Conservation (phyloP, 192 early-diverging fungal genomes). For the Backusella macrospora region DNA sequence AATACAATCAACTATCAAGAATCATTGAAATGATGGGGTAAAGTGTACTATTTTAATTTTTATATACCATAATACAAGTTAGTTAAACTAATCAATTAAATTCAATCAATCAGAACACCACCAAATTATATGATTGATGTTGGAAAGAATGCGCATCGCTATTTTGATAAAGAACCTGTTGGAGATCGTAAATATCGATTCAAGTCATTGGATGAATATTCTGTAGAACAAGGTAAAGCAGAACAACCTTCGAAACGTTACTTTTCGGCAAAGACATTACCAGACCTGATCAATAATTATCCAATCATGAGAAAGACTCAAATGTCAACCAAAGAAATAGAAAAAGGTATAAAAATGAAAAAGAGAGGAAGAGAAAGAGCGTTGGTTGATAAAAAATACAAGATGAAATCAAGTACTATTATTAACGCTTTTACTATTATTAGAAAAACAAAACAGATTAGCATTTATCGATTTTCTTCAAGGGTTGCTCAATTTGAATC, state of each 20-base stretch:
- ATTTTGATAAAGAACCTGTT: slow-evolving; percentile 68
- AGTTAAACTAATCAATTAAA: background rate
- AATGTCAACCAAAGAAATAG: slow-evolving; percentile 65
- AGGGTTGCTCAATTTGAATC: slow-evolving; percentile 90
- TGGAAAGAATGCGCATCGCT: slow-evolving; percentile 84
- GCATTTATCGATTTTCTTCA: slow-evolving; percentile 91
- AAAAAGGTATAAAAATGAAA: slow-evolving; percentile 61
- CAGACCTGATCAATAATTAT: slow-evolving; percentile 86
- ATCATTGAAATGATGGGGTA: slow-evolving; percentile 94
- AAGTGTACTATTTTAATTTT: background rate
- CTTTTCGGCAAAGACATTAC: slow-evolving; percentile 82
- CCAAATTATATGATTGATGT: slow-evolving; percentile 93
- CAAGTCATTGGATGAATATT: slow-evolving; percentile 72
- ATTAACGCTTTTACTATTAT: background rate
- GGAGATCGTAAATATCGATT: slow-evolving; percentile 12
- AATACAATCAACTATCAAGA: slow-evolving; percentile 93
- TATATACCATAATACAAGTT: slow-evolving; percentile 10
- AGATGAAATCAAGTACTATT: background rate
- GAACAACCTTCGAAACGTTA: slow-evolving; percentile 95
- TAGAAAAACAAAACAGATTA: slow-evolving; percentile 72
- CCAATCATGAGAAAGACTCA: slow-evolving; percentile 72
- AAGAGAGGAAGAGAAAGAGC: no score
- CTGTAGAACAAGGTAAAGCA: slow-evolving; percentile 73
- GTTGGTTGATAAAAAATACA: background rate
- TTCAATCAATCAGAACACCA: slow-evolving; percentile 54